Evolutionary conservation across 2,329 filamentous ascomycete genomes (phyloP), one percentile per base, ranked within the genome.

Genomic region (Alternaria ventricosa): DNA sequence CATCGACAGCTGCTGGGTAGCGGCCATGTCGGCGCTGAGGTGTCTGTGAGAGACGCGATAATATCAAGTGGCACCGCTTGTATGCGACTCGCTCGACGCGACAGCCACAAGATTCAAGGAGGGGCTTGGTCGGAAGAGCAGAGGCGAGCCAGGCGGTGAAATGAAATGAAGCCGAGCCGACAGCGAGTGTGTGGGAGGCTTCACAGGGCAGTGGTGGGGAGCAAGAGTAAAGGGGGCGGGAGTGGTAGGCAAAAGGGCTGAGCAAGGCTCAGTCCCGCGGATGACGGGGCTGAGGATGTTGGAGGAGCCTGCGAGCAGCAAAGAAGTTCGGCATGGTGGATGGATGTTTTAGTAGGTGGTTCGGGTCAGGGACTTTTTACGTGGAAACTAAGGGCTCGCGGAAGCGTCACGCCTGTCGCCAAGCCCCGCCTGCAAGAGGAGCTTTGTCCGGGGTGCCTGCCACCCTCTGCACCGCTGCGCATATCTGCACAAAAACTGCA

Each of bases 281-380:
- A 78, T 79, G 81, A 82, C 82, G 81, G 80, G 81, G 80, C 81
- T 82, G 82, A 81, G 81, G 80, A 79, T 77, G 78, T 71, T 80
- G 74, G 75, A 78, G 71, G 71, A 79, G 78, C 81, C 81, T 82
- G 75, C 68, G 72, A 72, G 79, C 76, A 76, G 74, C 71, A 73
- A 76, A 76, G 76, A 74, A 73, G 75, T 69, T 65, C 71, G 69
- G 71, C 76, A 79, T 80, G 77, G 77, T 80, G 75, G 71, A 75
- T 77, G 71, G 72, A 72, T 77, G 73, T 74, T 77, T 76, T 69
- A 71, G 68, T 76, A 77, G 72, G 70, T 71, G 69, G 65, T 73
- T 67, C 57, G 67, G 68, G 64, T 72, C 72, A 75, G 75, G 75
- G 72, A 74, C 69, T 70, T 68, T 68, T 69, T 71, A 68, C 70